phyloP scores from a whole-genome alignment of 2,329 filamentous ascomycete genomes.

The Fusarium verticillioides region DNA sequence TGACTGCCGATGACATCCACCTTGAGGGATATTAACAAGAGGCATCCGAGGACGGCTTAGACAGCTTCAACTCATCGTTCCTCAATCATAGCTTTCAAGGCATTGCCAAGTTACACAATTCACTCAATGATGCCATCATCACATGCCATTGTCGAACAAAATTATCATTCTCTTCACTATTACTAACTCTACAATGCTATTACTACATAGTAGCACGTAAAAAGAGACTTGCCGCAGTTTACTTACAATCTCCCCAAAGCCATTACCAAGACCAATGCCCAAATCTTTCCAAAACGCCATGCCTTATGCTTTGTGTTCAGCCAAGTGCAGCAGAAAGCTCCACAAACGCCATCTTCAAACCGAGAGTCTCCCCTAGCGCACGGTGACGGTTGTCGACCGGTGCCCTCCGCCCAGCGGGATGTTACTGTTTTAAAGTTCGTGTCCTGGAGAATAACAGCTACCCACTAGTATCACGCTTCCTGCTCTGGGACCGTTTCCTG shows the following conservation, averaged over 20 bases:
- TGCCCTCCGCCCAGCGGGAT: conserved; percentile 8
- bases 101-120: not conserved
- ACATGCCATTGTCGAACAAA: conserved; percentile 16
- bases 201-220: not conserved
- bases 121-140: conserved; percentile 9
- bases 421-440: conserved; percentile 7
- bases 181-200: conserved; percentile 11
- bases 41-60: not conserved
- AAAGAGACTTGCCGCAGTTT: conserved; percentile 15
- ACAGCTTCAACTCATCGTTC: not conserved
- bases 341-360: conserved; percentile 37
- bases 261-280: not conserved
- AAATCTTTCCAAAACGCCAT: conserved; percentile 32
- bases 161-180: conserved; percentile 11
- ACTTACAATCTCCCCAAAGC: conserved; percentile 20
- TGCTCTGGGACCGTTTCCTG: conserved; percentile 37
- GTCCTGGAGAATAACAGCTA: not conserved
- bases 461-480: conserved; percentile 6
- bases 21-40: conserved; percentile 1
- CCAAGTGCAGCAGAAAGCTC: conserved; percentile 32
- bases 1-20: conserved; percentile 11
- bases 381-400: conserved; percentile 4
- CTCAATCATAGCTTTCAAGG: not conserved
- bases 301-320: conserved; percentile 36
- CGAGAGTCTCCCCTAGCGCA: conserved; percentile 16